These are phyloP conservation scores for Sarcodon aspratus DNA, from an alignment of 768 basidiomycete genomes.

Conservation along the genomic window DNA sequence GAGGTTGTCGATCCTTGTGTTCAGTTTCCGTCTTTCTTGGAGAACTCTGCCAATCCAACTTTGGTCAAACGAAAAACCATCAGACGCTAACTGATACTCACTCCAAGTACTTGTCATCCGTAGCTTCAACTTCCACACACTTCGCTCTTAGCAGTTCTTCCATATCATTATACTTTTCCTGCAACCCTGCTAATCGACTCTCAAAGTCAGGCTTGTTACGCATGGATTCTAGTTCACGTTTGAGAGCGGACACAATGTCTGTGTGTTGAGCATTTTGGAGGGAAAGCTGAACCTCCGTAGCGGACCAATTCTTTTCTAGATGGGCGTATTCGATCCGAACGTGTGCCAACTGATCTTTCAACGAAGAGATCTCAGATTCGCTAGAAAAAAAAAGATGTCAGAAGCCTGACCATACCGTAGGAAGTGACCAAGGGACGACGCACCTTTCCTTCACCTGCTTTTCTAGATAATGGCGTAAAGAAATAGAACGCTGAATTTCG, in stretches of 20 bases:
- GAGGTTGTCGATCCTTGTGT: slow-evolving; percentile 55
- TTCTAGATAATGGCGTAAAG: slow-evolving; percentile 52
- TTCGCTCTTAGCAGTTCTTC: slow-evolving; percentile 60
- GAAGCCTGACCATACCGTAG: not conserved
- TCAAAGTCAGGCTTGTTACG: slow-evolving; percentile 45
- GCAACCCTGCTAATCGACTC: slow-evolving; percentile 42
- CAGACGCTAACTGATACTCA: slow-evolving; percentile 25
- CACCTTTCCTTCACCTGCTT: slow-evolving; percentile 54
- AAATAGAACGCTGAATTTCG: slow-evolving; percentile 52
- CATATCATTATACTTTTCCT: slow-evolving; percentile 66
- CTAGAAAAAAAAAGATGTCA: slow-evolving; percentile 20
- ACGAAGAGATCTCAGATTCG: slow-evolving; percentile 29
- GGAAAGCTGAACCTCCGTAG: slow-evolving; percentile 55
- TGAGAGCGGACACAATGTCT: slow-evolving; percentile 46
- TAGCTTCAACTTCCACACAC: slow-evolving; percentile 72
- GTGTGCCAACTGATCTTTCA: slow-evolving; percentile 28
- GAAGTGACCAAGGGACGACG: slow-evolving; percentile 8
- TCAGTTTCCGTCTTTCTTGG: slow-evolving; percentile 73
- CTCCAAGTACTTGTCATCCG: slow-evolving; percentile 75
- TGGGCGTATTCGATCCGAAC: slow-evolving; percentile 33
- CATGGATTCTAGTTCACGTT: slow-evolving; percentile 41
- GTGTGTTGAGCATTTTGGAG: slow-evolving; percentile 58
- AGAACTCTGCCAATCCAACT: slow-evolving; percentile 38
- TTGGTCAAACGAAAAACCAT: not conserved
- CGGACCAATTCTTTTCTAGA: slow-evolving; percentile 46